Evolutionary conservation across 345 rosid genomes (phyloP).

Genomic region (Salix dunnii): DNA sequence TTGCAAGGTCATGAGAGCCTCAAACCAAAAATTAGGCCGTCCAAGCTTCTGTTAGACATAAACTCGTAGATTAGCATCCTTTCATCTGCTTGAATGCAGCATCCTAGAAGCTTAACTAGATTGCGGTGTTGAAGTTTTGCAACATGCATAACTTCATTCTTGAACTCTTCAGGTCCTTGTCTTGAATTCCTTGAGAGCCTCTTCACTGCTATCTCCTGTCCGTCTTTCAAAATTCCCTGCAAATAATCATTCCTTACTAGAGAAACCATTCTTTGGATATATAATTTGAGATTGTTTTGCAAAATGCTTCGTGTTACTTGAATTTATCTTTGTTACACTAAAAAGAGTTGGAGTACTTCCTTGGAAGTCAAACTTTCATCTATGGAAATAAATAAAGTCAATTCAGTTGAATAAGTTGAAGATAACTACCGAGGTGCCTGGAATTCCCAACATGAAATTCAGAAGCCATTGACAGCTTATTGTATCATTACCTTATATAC

Average conservation of each 20-base stretch:
- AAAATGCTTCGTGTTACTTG: no score
- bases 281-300: not conserved
- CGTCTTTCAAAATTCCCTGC: not conserved
- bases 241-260: not conserved
- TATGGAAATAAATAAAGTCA: no score
- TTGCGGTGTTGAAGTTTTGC: slow-evolving; percentile 3
- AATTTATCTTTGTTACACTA: no score
- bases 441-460: no score
- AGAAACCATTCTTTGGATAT: no score
- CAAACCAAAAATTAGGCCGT: not conserved
- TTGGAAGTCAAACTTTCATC: no score
- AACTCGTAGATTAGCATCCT: slow-evolving; percentile 7
- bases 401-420: no score
- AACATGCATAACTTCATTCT: not conserved
- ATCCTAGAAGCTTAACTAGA: not conserved
- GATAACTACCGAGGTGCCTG: no score
- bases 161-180: not conserved
- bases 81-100: slow-evolving; percentile 6
- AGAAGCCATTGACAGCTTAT: no score
- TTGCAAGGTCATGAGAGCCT: not conserved
- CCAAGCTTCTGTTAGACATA: slow-evolving; percentile 1
- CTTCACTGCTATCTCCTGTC: not conserved
- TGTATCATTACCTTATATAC: no score
- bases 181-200: not conserved
- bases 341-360: no score